Evolutionary conservation across 768 basidiomycete genomes (phyloP).

Genomic region (Gymnopilus junonius): DNA sequence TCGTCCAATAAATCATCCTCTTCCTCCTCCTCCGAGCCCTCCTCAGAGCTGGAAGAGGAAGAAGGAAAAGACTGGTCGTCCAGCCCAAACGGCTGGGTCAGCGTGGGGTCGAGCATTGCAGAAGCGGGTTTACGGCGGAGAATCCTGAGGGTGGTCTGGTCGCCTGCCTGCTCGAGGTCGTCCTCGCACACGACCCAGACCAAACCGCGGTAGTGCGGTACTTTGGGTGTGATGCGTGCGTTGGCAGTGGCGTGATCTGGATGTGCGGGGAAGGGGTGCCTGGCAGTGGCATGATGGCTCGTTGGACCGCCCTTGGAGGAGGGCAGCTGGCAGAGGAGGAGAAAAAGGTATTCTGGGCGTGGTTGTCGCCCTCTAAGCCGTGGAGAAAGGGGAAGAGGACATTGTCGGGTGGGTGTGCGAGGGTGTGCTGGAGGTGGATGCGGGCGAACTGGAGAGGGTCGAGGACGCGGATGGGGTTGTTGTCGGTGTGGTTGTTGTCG

Average conservation of each 20-base stretch:
- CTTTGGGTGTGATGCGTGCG: conserved; percentile 26
- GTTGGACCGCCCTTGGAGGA: conserved; percentile 12
- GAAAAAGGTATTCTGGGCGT: conserved; percentile 84
- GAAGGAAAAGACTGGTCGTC: conserved; percentile 9
- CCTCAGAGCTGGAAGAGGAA: conserved; percentile 20
- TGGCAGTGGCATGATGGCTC: background rate
- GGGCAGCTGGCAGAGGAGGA: conserved; percentile 36
- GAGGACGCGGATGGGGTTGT: conserved; percentile 35
- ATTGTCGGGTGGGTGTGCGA: conserved; percentile 76
- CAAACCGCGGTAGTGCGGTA: conserved; percentile 67
- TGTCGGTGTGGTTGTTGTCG: background rate
- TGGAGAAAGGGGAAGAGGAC: conserved; percentile 90
- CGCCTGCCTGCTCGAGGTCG: conserved; percentile 48
- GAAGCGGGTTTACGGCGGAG: conserved; percentile 33
- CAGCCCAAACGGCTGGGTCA: background rate
- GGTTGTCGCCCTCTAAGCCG: conserved; percentile 81
- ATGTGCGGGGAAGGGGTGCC: conserved; percentile 14
- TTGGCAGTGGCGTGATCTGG: conserved; percentile 8
- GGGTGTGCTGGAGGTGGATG: conserved; percentile 65
- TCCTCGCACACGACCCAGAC: conserved; percentile 85
- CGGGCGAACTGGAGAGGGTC: conserved; percentile 54
- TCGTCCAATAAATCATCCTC: background rate
- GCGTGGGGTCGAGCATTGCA: background rate
- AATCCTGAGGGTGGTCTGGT: conserved; percentile 38
- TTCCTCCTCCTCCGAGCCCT: conserved; percentile 8